A percentile compares a stretch with the other conserved stretches of the same genome.
phyloP scores from a whole-genome alignment of 1,284 basidiomycete genomes.

The Ganoderma lingzhi region DNA sequence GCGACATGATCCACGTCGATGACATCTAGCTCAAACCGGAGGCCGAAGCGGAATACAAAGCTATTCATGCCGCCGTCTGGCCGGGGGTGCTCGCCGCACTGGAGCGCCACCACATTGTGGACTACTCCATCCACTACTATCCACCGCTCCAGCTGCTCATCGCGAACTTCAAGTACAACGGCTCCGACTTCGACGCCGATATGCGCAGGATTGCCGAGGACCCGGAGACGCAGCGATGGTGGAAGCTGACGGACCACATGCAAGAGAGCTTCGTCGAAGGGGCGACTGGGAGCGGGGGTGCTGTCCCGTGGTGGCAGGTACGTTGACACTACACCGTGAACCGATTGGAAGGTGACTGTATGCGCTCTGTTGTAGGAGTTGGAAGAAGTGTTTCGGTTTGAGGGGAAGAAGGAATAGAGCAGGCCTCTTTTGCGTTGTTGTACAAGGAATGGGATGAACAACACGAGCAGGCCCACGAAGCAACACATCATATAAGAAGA shows the following conservation, averaged over 20 bases:
- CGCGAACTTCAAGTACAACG: constrained; percentile 73
- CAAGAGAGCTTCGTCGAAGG: constrained; percentile 78
- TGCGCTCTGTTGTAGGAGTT: constrained; percentile 48
- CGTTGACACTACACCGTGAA: neutral
- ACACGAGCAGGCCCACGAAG: too few relatives aligned
- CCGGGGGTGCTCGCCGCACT: constrained; percentile 75
- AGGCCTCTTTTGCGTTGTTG: neutral
- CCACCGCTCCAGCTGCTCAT: constrained; percentile 71
- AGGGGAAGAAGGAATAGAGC: constrained; percentile 44
- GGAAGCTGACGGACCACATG: constrained; percentile 80
- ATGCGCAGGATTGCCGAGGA: constrained; percentile 73
- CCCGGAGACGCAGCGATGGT: constrained; percentile 77
- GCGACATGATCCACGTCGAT: neutral
- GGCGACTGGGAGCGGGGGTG: constrained; percentile 71
- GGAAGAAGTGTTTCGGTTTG: constrained; percentile 80
- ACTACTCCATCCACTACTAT: constrained; percentile 82
- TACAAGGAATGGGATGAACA: constrained; percentile 9
- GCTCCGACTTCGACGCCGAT: constrained; percentile 68
- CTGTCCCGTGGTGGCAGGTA: constrained; percentile 77
- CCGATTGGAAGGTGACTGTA: neutral
- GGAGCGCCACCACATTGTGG: constrained; percentile 70
- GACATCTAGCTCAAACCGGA: constrained; percentile 65
- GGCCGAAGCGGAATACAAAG: constrained; percentile 71
- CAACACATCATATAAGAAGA: constrained; percentile 26
- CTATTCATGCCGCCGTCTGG: constrained; percentile 74